Evolutionary conservation across 805 yeast species (phyloP).

Genomic region (Saccharomycopsis fermentans): DNA sequence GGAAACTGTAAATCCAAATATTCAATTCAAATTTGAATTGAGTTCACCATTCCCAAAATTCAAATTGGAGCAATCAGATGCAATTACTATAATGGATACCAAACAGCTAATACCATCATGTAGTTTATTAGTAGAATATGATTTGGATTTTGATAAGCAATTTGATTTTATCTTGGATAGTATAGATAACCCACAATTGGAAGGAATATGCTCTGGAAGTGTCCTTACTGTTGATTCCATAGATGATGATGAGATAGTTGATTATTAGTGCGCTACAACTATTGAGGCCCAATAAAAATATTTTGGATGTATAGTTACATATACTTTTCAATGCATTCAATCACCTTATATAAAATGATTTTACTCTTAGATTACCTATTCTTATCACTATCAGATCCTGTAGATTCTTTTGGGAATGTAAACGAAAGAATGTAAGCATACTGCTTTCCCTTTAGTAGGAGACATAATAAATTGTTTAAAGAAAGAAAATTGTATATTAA

Average conservation of each 20-base stretch:
- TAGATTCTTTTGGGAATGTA: too few species aligned
- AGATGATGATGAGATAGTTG: background rate
- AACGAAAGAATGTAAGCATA: too few species aligned
- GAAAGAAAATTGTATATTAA: too few species aligned
- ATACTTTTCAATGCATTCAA: too few species aligned
- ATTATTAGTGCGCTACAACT: background rate
- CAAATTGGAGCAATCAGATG: conserved; percentile 29
- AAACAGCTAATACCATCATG: conserved; percentile 63
- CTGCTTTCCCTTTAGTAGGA: too few species aligned
- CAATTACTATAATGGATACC: conserved; percentile 30
- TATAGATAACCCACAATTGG: conserved; percentile 21
- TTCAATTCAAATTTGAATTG: conserved; percentile 34
- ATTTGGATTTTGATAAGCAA: conserved; percentile 25
- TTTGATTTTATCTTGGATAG: conserved; percentile 23
- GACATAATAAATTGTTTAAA: too few species aligned
- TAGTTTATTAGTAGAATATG: conserved; percentile 43
- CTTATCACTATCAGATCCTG: too few species aligned
- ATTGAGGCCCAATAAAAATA: background rate
- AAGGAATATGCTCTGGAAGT: background rate
- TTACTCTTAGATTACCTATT: too few species aligned
- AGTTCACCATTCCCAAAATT: conserved; percentile 55
- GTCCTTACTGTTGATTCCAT: background rate
- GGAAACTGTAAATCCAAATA: background rate
- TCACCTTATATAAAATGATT: too few species aligned
- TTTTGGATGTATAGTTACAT: too few species aligned